Percentiles rank a stretch among this genome's conserved stretches.
Evolutionary conservation across 495 filamentous ascomycete genomes (phyloP).

Genomic region (Aspergillus funiculosus): DNA sequence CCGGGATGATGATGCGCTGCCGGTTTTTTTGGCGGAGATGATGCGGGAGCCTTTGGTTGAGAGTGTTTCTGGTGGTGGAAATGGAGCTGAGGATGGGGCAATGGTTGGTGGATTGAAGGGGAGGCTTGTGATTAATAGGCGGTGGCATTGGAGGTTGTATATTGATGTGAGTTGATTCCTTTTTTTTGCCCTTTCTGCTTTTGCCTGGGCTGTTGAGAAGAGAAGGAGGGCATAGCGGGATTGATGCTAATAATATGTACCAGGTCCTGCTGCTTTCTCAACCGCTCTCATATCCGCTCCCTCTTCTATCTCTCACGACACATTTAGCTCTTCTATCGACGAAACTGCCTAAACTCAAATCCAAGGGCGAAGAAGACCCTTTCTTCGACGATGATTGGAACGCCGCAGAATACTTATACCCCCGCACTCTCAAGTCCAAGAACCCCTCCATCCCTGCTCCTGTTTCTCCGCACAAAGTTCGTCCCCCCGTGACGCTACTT

Average conservation of each 20-base stretch:
- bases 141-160: conserved; percentile 95
- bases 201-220: background rate
- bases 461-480: conserved; percentile 25
- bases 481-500: conserved; percentile 82
- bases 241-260: conserved; percentile 9
- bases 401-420: conserved; percentile 70
- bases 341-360: conserved; percentile 75
- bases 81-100: conserved; percentile 18
- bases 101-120: conserved; percentile 60
- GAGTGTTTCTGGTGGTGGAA: conserved; percentile 20
- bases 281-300: conserved; percentile 84
- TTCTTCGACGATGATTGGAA: conserved; percentile 99
- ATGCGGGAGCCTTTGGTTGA: conserved; percentile 83
- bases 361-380: conserved; percentile 86
- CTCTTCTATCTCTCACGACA: conserved; percentile 84
- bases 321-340: conserved; percentile 92
- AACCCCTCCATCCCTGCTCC: background rate
- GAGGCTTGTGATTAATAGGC: conserved; percentile 71
- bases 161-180: conserved; percentile 72
- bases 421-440: conserved; percentile 34
- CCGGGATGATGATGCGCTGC: conserved; percentile 84
- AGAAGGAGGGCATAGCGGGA: background rate
- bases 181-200: conserved; percentile 4
- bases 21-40: conserved; percentile 80
- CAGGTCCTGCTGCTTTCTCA: conserved; percentile 91